A percentile compares a stretch with the other conserved stretches of the same genome.
Evolutionary conservation across 2,329 filamentous ascomycete genomes (phyloP).

Genomic region (Fonsecaea pugnacius): DNA sequence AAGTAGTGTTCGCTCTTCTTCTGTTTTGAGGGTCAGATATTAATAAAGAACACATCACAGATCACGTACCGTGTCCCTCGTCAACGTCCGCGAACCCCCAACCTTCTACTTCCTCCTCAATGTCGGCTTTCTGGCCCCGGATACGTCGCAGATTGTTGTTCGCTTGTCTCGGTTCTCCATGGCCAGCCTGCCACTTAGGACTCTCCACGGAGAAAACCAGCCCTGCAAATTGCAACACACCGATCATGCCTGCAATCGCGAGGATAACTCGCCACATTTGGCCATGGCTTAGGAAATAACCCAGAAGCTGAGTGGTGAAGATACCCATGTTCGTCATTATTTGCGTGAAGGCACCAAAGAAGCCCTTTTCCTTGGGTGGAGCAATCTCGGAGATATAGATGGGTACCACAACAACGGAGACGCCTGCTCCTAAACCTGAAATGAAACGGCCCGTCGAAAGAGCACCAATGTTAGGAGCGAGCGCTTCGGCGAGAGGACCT

Average conservation of each 20-base stretch:
- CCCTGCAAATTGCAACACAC: slow-evolving; percentile 67
- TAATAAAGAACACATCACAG: slow-evolving; percentile 2
- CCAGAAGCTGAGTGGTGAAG: slow-evolving; percentile 77
- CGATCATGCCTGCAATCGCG: slow-evolving; percentile 71
- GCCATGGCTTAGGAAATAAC: slow-evolving; percentile 82
- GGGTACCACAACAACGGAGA: slow-evolving; percentile 88
- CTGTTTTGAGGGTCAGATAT: slow-evolving; percentile 38
- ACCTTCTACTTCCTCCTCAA: slow-evolving; percentile 71
- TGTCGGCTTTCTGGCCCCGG: slow-evolving; percentile 69
- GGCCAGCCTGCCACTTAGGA: slow-evolving; percentile 78
- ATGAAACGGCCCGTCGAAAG: slow-evolving; percentile 77
- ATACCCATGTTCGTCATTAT: slow-evolving; percentile 94
- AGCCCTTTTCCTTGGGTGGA: slow-evolving; percentile 72
- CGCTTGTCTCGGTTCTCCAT: slow-evolving; percentile 65
- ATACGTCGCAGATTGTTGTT: slow-evolving; percentile 73
- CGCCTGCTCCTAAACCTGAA: slow-evolving; percentile 82
- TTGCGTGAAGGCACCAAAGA: slow-evolving; percentile 86
- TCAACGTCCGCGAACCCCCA: slow-evolving; percentile 55
- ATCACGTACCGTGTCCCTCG: slow-evolving; percentile 22
- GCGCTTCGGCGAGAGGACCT: slow-evolving; percentile 75
- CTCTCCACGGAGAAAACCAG: slow-evolving; percentile 83
- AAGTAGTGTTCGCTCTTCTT: slow-evolving; percentile 75
- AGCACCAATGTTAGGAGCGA: slow-evolving; percentile 68
- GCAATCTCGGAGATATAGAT: slow-evolving; percentile 93
- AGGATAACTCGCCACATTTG: slow-evolving; percentile 84